Percentiles rank a stretch among this genome's conserved stretches.
Conservation (phyloP, 352 stramenopile species). For the Phytophthora sp. region DNA sequence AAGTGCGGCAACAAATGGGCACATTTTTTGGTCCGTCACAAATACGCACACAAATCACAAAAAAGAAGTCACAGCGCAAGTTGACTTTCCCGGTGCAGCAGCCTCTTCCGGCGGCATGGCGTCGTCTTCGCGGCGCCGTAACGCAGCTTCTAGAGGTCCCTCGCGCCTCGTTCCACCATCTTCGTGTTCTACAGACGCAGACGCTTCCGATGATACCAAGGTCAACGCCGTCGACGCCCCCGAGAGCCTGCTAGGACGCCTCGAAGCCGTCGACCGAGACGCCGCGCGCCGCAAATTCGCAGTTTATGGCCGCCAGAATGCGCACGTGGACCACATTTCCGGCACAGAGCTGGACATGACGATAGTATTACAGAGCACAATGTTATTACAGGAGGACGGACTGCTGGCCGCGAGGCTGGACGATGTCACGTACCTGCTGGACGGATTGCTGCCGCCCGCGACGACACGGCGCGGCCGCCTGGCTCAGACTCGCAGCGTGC, state of each 20-base stretch:
- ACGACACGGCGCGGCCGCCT: conserved; percentile 1
- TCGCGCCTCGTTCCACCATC: neutral
- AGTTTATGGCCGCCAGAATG: conserved; percentile 54
- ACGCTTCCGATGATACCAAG: neutral
- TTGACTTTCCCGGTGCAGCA: too few species aligned
- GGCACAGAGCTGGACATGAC: conserved; percentile 3
- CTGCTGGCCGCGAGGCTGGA: conserved; percentile 52
- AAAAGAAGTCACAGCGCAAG: too few species aligned
- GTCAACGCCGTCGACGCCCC: neutral
- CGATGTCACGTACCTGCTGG: conserved; percentile 66
- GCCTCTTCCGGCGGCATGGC: conserved; percentile 1
- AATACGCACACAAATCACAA: neutral
- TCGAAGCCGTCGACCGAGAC: conserved; percentile 30
- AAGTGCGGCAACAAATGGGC: too few species aligned
- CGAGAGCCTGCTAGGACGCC: conserved; percentile 11
- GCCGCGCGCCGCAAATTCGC: conserved; percentile 50
- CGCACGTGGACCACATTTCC: conserved; percentile 36
- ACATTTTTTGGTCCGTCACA: too few species aligned
- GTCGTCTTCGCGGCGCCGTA: conserved; percentile 10
- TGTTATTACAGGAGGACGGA: conserved; percentile 70
- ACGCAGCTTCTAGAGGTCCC: neutral
- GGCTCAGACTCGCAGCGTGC: conserved; percentile 32
- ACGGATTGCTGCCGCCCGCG: conserved; percentile 42
- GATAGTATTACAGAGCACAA: conserved; percentile 45
- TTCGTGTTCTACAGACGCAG: neutral